Evolutionary conservation across 495 filamentous ascomycete species (phyloP), one percentile per base, ranked within the genome.

Genomic region (Aspergillus egyptiacus): DNA sequence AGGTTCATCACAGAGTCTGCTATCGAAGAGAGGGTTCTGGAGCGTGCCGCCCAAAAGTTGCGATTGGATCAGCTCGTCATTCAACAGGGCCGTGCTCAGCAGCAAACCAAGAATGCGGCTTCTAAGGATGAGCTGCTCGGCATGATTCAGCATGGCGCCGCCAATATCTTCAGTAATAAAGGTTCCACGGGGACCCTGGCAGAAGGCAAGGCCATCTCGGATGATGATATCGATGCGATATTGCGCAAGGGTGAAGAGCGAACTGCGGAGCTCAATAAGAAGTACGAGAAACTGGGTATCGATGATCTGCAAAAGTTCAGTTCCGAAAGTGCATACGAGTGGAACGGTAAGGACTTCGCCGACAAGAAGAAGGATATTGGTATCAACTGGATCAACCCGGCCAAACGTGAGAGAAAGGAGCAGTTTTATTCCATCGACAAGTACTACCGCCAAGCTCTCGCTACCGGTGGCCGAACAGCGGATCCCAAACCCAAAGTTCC

Each of bases 121-220:
- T 94, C 87, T 36, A 99, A 99, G 63, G 94, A 97, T 46, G 94
- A 99, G 54, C 74, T 99, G 23, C 77, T 99, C 9, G 87, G 79
- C 45, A 97, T 99, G 94, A 99, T 99, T 56, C 94, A 99, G 63
- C 93, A 97, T 55, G 94, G 94, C 38, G 94, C 93, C n/a, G 88
- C 89, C 54, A 87, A 87, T 49, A 83, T 97, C 2, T 96, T 99
- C 70, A 75, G 85, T 53, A 73, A 73, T 35, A 78, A 83, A 54
- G 80, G 82, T 32, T 75, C 72, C 2, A 78, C 75, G 37, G 83
- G 79, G 17, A 46, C 63, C 7, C 59, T 84, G 23, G 76, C 76
- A 7, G 68, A 66, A 9, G 78, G 78, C 4, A 70, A 73, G 6
- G 83, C 87, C 9, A 69, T 94, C 6, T 75, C 82, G 15, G 89